A percentile compares a stretch with the other conserved stretches of the same genome.
Conservation (phyloP, 2,329 filamentous ascomycete species). For the Aspergillus niger region DNA sequence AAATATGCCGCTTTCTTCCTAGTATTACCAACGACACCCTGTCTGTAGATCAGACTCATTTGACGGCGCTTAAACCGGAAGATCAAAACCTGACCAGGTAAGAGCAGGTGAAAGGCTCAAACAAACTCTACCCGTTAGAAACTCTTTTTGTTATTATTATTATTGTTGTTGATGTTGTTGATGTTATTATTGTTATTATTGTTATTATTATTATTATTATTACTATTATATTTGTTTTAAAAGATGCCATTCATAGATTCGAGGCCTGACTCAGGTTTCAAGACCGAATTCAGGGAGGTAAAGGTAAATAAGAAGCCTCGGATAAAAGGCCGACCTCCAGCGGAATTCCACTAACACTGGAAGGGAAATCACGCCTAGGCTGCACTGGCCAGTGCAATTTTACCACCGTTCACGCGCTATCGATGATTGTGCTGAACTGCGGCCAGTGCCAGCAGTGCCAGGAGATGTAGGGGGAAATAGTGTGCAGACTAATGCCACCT, state of each 20-base stretch:
- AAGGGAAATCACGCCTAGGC: conserved; percentile 3
- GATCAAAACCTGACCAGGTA: conserved; percentile 7
- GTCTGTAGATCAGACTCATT: not conserved
- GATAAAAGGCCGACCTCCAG: conserved; percentile 3
- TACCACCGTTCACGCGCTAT: conserved; percentile 3
- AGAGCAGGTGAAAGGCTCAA: conserved; percentile 1
- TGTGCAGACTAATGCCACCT: conserved; percentile 10
- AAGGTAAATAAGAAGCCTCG: not conserved
- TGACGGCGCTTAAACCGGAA: conserved; percentile 15
- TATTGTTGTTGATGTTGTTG: too few species aligned
- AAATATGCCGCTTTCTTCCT: not conserved
- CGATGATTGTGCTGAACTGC: not conserved
- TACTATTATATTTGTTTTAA: not conserved
- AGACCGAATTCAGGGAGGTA: not conserved
- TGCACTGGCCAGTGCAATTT: not conserved
- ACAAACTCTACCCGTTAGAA: conserved; percentile 9
- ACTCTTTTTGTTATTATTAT: not conserved
- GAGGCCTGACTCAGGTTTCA: not conserved
- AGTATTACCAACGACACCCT: not conserved
- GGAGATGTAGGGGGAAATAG: conserved; percentile 11
- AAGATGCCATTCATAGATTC: not conserved
- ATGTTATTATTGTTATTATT: not conserved
- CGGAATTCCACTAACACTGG: conserved; percentile 1
- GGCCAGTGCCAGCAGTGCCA: not conserved
- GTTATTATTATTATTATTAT: not conserved